phyloP scores from a whole-genome alignment of 805 yeast species.

The Cyberlindnera mrakii region DNA sequence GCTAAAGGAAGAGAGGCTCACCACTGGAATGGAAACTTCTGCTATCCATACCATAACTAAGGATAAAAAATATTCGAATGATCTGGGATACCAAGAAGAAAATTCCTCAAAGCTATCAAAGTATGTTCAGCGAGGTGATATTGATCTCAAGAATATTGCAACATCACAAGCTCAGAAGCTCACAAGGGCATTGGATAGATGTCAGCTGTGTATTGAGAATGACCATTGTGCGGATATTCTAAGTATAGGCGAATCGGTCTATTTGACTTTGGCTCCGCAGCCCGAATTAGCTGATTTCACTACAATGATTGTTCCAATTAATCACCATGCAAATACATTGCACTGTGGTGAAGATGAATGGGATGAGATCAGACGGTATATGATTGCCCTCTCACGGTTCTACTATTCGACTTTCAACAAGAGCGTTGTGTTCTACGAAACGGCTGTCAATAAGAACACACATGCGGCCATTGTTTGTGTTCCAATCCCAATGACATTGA shows the following conservation, averaged over 20 bases:
- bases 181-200: conserved; percentile 27
- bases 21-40: conserved; percentile 14
- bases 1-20: conserved; percentile 27
- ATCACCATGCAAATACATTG: conserved; percentile 34
- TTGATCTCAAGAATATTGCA: conserved; percentile 25
- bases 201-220: conserved; percentile 32
- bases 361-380: conserved; percentile 36
- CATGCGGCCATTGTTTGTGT: conserved; percentile 40
- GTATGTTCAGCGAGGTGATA: conserved; percentile 23
- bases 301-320: conserved; percentile 36
- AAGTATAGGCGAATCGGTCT: conserved; percentile 31
- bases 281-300: conserved; percentile 33
- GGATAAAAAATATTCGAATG: conserved; percentile 32
- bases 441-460: conserved; percentile 25
- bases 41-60: conserved; percentile 30
- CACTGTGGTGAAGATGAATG: conserved; percentile 37
- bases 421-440: conserved; percentile 41
- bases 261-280: conserved; percentile 31
- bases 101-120: conserved; percentile 32
- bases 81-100: conserved; percentile 38
- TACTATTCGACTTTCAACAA: conserved; percentile 29
- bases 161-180: conserved; percentile 23
- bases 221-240: conserved; percentile 26
- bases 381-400: conserved; percentile 35
- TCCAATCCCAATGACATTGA: conserved; percentile 33